Base-by-base conservation (phyloP, 2,329 filamentous ascomycete species). In the Sarocladium strictum region DNA sequence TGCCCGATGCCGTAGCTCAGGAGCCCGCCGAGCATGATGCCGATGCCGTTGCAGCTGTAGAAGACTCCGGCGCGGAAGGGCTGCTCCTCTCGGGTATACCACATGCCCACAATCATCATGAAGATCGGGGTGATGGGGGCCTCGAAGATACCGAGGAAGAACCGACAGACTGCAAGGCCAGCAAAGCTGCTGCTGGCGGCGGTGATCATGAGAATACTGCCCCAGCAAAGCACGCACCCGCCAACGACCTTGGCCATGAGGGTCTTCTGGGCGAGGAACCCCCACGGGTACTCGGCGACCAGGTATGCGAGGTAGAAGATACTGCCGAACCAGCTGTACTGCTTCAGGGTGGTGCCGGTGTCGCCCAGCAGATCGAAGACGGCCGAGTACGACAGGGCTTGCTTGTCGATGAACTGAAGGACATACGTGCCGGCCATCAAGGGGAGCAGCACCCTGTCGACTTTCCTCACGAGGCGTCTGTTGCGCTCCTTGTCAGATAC, bases 1-100 rank as follows among this genome's bases (percentile, higher is more conserved):
- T 81, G 77, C 0, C 79, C 79, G 2, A 81, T 71, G 0, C 73
- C 78, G 19, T 77, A 83, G 24, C 77, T 75, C 11, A 79, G 62
- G 10, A 78, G 67, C 1, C 73, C 75, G 10, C 74, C 73, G 17
- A 74, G 59, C 60, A 77, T 71, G 52, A 72, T 72, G 23, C 64
- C 64, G 21, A 66, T 69, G 2, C 80, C 79, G 59, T 81, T 81
- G 59, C 64, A 65, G 55, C 63, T 64, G 58, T 65, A 65, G 53
- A 65, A 65, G 2, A 76, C 58, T 0, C 75, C 74, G 0, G 75
- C 74, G 0, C 76, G 69, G 23, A 76, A 69, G 0, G 76, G 76
- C 53, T 78, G 75, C 2, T 77, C 71, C 7, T 70, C 64, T 1
- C 73, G 68, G 0, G 62, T 67, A 23, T 68, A 69, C 66, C 66